phyloP scores from a whole-genome alignment of 192 early-diverging fungal species.

The Coemansia sp. region DNA sequence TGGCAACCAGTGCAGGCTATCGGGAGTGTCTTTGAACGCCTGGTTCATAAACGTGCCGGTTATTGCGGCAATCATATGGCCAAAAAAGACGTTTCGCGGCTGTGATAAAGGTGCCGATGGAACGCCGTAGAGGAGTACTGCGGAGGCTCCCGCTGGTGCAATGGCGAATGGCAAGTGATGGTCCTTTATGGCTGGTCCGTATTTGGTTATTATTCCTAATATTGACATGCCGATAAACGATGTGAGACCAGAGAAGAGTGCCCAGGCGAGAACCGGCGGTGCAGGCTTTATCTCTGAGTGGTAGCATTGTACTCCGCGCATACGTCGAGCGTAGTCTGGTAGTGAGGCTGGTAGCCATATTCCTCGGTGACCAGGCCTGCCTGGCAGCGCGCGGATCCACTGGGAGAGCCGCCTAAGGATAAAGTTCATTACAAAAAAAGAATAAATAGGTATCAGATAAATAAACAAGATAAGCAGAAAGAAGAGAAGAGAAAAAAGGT shows the following conservation, averaged over 20 bases:
- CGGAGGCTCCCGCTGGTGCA: constrained; percentile 45
- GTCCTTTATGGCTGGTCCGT: constrained; percentile 44
- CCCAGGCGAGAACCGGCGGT: constrained; percentile 47
- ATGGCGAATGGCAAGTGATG: constrained; percentile 55
- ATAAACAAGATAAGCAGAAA: not conserved
- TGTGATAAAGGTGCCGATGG: constrained; percentile 48
- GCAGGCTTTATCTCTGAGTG: constrained; percentile 18
- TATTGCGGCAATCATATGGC: constrained; percentile 44
- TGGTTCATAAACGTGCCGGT: constrained; percentile 50
- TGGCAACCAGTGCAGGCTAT: constrained; percentile 47
- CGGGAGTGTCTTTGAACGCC: constrained; percentile 30
- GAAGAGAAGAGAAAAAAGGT: not conserved
- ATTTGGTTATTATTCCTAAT: constrained; percentile 39
- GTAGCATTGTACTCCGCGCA: constrained; percentile 52
- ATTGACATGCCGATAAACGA: constrained; percentile 43
- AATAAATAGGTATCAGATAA: not conserved
- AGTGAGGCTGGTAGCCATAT: constrained; percentile 33
- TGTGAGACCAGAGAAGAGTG: constrained; percentile 33
- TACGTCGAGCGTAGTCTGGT: constrained; percentile 29
- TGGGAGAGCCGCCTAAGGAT: constrained; percentile 29
- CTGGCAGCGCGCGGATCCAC: constrained; percentile 39
- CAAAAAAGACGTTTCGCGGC: constrained; percentile 48
- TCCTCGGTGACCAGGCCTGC: constrained; percentile 36
- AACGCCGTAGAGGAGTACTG: constrained; percentile 49
- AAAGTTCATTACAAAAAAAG: constrained; percentile 23